phyloP scores from a whole-genome alignment of 352 stramenopile genomes.

The Elongisporangium prolatum region DNA sequence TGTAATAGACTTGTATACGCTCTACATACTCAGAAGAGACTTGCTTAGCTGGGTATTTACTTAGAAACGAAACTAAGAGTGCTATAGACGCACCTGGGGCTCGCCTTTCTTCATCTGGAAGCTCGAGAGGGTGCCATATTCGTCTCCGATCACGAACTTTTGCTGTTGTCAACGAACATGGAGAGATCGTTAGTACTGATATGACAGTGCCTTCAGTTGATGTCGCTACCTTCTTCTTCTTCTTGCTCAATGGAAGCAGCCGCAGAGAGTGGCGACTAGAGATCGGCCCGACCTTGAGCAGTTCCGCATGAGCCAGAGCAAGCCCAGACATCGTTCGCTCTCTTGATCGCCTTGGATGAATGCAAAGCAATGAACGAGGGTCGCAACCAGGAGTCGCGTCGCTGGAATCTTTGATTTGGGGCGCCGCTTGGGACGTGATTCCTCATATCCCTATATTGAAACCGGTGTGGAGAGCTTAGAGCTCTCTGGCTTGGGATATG shows the following conservation, averaged over 20 bases:
- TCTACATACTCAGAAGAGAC: slow-evolving; percentile 9
- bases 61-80: no score
- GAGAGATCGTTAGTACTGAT: no score
- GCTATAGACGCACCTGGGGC: slow-evolving; percentile 30
- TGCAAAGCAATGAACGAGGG: neutral
- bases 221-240: slow-evolving; percentile 71
- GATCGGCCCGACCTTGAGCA: slow-evolving; percentile 79
- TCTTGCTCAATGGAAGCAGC: slow-evolving; percentile 78
- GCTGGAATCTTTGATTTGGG: neutral
- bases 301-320: slow-evolving; percentile 59
- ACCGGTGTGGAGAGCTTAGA: no score
- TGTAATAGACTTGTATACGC: slow-evolving; percentile 62
- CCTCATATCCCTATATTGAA: no score
- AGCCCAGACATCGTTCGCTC: slow-evolving; percentile 33
- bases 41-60: no score
- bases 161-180: slow-evolving; percentile 54
- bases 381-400: neutral
- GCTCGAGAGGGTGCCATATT: slow-evolving; percentile 73
- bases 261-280: slow-evolving; percentile 70
- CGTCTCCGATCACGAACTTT: slow-evolving; percentile 85
- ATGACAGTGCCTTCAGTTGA: neutral
- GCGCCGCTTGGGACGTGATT: neutral
- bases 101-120: slow-evolving; percentile 86
- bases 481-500: no score
- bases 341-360: neutral